Evolutionary conservation across 108 stramenopile species (phyloP), one percentile per base, ranked within the genome.

Genomic region (Hondaea fermentalgiana): DNA sequence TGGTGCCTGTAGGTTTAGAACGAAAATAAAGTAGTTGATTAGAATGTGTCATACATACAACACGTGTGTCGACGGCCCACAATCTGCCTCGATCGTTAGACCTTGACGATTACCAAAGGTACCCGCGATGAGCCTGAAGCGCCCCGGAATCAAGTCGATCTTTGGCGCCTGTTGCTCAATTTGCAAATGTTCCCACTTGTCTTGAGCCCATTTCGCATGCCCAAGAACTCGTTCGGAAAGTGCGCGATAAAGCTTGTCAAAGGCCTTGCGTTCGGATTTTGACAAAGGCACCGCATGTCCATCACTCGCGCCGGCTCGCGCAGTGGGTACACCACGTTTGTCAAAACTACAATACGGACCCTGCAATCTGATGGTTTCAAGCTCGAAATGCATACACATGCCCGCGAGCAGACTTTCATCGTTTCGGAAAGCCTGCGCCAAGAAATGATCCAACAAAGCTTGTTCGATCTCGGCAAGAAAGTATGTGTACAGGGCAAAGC

Each of bases 71-170:
- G 49, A 53, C 12, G 76, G 76, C 16, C 76, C 76, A 35, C 45
- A 53, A 12, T 6, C 51, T 43, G 76, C 76, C 44, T 83, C 51
- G 25, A 83, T 12, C 6, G 14, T 6, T 0, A 83, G 76, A 21
- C 76, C 76, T 53, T 83, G 76, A 53, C 76, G 76, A 83, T 83
- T 83, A 45, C 76, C 76, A 83, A 83, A 83, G 4, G 76, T 83
- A 35, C 76, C 76, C 1, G 12, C 76, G 6, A 83, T 45, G 12
- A 83, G 25, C 4, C 3, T 47, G 51, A 47, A 83, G 8, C 44
- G 76, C 17, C 28, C 25, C 6, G 51, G 4, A 47, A 53, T 16
- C 3, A 83, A 45, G n/a, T 53, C 76, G 6, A 16, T 3, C 10
- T 35, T 28, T 53, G n/a, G 49, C 16, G 76, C 51, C 8, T 10